Conservation (phyloP, 2,329 filamentous ascomycete species). For the Neoascochyta sp. region DNA sequence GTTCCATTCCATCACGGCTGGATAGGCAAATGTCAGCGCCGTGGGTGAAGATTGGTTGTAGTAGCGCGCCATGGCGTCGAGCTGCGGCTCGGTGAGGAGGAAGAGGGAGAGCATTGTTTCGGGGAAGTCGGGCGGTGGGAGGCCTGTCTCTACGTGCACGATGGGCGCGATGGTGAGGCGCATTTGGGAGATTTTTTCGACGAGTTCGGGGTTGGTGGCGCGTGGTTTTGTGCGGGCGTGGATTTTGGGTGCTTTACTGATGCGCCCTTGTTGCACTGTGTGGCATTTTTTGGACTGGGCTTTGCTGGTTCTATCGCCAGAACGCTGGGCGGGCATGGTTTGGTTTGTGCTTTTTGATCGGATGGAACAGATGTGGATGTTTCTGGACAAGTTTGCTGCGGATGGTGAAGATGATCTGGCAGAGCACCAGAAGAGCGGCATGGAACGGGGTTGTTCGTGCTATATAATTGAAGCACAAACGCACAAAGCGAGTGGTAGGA, state of each 20-base stretch:
- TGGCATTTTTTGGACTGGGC: slow-evolving; percentile 6
- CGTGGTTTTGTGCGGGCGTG: slow-evolving; percentile 6
- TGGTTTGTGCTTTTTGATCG: slow-evolving; percentile 1
- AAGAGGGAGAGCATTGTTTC: slow-evolving; percentile 66
- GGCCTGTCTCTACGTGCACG: slow-evolving; percentile 56
- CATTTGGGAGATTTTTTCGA: slow-evolving; percentile 63
- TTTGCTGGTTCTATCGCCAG: slow-evolving; percentile 11
- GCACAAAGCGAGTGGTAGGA: slow-evolving; percentile 16
- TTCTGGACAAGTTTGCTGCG: slow-evolving; percentile 11
- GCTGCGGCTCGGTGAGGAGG: slow-evolving; percentile 67
- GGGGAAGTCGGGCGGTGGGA: slow-evolving; percentile 64
- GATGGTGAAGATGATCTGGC: slow-evolving; percentile 2
- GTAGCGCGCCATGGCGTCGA: slow-evolving; percentile 66
- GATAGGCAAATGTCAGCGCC: slow-evolving; percentile 54
- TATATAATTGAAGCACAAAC: slow-evolving; percentile 29
- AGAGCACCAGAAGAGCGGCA: slow-evolving; percentile 6
- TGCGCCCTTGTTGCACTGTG: slow-evolving; percentile 11
- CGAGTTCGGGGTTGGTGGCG: slow-evolving; percentile 52
- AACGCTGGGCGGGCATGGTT: slow-evolving; percentile 2
- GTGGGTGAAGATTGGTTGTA: slow-evolving; percentile 68
- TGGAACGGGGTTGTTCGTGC: slow-evolving; percentile 9
- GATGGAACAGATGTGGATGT: slow-evolving; percentile 2
- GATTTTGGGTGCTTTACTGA: slow-evolving; percentile 3
- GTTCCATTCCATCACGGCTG: slow-evolving; percentile 64
- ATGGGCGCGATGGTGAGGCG: slow-evolving; percentile 63